Evolutionary conservation across 495 filamentous ascomycete genomes (phyloP), one percentile per base, ranked within the genome.

Genomic region (Hypoxylon fragiforme): DNA sequence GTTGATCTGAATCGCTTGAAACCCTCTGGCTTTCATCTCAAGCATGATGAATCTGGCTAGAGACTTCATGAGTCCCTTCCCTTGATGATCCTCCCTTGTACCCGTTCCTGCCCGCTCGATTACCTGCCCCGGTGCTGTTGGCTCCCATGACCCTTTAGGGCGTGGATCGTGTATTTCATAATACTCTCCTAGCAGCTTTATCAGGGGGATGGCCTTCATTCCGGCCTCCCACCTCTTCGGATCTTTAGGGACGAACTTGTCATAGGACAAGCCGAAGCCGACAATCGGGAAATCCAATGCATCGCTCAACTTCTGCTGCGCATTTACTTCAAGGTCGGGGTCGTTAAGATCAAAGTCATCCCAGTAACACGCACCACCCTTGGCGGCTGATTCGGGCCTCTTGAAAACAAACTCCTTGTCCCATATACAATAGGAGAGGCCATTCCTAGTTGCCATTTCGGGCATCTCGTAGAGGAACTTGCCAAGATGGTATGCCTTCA

Each of bases 381-480:
- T 67, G 7, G 62, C 60, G 0, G 45, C 70, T 3, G 74, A 75
- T 28, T 67, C 67, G 35, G 73, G 64, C 0, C 51, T 52, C 54
- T 74, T 76, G 66, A 70, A 81, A 8, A 58, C 38, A 50, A 77
- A 77, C 14, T 75, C 62, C 12, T 51, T 74, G 64, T 79, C 72
- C 64, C 77, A 77, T 13, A 79, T 65, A 44, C 73, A 73, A 36
- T 63, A 76, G 0, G 71, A 74, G 6, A 73, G 37, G 26, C 73
- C 74, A 16, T 69, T 73, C 15, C 59, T 57, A 36, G 70, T 44
- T 39, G 20, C 31, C 48, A 44, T 44, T 43, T 62, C 53, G 2
- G 59, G 59, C 42, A 57, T 40, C 43, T 49, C 30, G 44, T 57
- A 62, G 32, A 57, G 58, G 24, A 26, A 13, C 30, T 58, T 62